Evolutionary conservation across 2,329 filamentous ascomycete species (phyloP).

Genomic region (Fusarium sp.): DNA sequence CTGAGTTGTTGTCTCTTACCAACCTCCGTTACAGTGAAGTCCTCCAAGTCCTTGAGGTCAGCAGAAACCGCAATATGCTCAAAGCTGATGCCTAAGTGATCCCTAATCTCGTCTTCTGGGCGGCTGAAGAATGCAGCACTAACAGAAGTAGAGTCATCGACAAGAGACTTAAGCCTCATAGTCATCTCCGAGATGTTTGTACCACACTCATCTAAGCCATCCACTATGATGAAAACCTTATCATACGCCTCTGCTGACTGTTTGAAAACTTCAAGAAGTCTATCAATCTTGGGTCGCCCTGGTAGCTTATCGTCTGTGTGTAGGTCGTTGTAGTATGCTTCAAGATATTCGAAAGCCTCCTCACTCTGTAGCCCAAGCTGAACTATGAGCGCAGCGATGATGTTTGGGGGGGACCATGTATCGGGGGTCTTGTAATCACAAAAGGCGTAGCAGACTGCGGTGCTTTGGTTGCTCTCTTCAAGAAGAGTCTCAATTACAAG

Average conservation of each 20-base stretch:
- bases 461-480: not conserved
- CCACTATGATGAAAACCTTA: not conserved
- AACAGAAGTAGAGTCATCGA: not conserved
- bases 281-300: not conserved
- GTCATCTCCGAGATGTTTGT: not conserved
- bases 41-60: not conserved
- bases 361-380: not conserved
- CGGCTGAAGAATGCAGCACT: not conserved
- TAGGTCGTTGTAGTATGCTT: not conserved
- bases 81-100: not conserved
- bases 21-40: not conserved
- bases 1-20: no score
- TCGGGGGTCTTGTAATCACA: not conserved
- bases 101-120: not conserved
- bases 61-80: not conserved
- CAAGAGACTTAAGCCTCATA: not conserved
- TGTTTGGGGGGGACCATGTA: accelerated
- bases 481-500: not conserved
- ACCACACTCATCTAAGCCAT: not conserved
- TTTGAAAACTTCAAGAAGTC: not conserved
- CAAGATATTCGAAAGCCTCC: not conserved
- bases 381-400: not conserved
- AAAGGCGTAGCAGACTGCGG: not conserved
- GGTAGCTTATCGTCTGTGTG: not conserved
- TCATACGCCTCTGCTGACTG: not conserved